Evolutionary conservation across 768 basidiomycete genomes (phyloP).

Genomic region (Rhizopogon sp.): DNA sequence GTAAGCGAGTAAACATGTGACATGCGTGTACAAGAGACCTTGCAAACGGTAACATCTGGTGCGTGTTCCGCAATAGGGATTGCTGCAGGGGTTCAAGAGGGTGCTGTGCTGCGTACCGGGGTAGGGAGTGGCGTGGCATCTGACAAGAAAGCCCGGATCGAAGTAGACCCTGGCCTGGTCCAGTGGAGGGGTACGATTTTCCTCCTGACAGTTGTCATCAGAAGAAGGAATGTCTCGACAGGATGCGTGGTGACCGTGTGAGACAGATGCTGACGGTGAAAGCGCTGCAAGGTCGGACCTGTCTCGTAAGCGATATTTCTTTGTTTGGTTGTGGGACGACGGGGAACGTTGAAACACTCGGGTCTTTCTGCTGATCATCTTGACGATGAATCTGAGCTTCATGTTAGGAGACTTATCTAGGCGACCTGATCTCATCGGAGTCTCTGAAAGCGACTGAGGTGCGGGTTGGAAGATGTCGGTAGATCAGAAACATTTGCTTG

Average conservation of each 20-base stretch:
- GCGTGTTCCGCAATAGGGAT: slow-evolving; percentile 11
- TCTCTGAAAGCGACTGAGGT: slow-evolving; percentile 22
- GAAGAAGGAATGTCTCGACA: slow-evolving; percentile 32
- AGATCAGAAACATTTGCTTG: slow-evolving; percentile 49
- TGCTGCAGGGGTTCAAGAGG: slow-evolving; percentile 1
- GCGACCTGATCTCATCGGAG: slow-evolving; percentile 24
- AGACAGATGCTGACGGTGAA: slow-evolving; percentile 72
- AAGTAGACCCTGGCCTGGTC: background rate
- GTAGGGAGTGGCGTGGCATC: slow-evolving; percentile 15
- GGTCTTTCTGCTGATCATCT: slow-evolving; percentile 41
- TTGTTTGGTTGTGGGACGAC: slow-evolving; percentile 27
- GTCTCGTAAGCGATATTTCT: too few relatives aligned
- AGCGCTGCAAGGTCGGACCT: slow-evolving; percentile 27
- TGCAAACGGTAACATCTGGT: slow-evolving; percentile 57
- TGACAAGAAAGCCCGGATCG: slow-evolving; percentile 1
- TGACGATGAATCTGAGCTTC: slow-evolving; percentile 42
- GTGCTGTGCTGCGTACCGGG: background rate
- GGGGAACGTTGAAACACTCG: slow-evolving; percentile 43
- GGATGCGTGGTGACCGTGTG: slow-evolving; percentile 66
- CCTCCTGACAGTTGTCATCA: slow-evolving; percentile 9
- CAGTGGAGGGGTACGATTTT: background rate
- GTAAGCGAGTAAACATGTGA: slow-evolving; percentile 78
- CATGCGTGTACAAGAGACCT: slow-evolving; percentile 66
- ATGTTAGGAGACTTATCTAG: slow-evolving; percentile 35
- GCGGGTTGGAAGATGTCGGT: slow-evolving; percentile 29